Base-by-base conservation (phyloP, 2,329 filamentous ascomycete genomes). In the Aspergillus quadricinctus region DNA sequence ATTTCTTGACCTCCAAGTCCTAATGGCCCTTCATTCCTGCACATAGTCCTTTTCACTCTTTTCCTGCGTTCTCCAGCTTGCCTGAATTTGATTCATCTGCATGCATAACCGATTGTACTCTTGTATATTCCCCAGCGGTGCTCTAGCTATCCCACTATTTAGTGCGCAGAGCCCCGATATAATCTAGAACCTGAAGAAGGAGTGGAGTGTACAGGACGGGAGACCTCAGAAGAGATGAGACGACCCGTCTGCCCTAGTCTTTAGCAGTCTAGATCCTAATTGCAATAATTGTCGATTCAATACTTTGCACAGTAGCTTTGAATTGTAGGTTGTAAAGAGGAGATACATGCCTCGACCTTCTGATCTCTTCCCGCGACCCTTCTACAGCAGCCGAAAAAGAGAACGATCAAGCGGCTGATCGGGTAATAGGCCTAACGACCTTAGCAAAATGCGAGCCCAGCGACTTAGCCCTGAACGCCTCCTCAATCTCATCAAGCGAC, bases 401-500 rank as follows among this genome's bases (percentile, higher is more conserved):
- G 31, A 37, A 14, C 31, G 5, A 27, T 48, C 49, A 49, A 53
- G 23, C 28, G 21, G 40, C 27, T n/a, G 21, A 40, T 19, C 35
- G 40, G 40, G 41, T 54, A 6, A 57, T 19, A 9, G 52, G 56
- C 5, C 52, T 52, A n/a, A 57, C 19, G 14, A 17, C 1, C 21
- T 50, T 48, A 7, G 40, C 35, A 27, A 57, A 55, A 48, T 52
- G 52, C 11, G 49, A 57, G 1, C 56, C 50, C 1, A 53, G 31
- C 1, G 55, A 51, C 37, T 54, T 66, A 1, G 58, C 60, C 28
- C 74, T 72, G 55, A 82, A 81, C 0, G 77, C 75, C 11, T 75
- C 70, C 51, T 82, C 76, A 49, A 82, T 82, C 46, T 76, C 72
- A 51, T 81, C 79, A n/a, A 83, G 69, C 0, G 75, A 75, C 10